Base-by-base conservation (phyloP, 1,284 basidiomycete species). In the Cryptococcus sp. region DNA sequence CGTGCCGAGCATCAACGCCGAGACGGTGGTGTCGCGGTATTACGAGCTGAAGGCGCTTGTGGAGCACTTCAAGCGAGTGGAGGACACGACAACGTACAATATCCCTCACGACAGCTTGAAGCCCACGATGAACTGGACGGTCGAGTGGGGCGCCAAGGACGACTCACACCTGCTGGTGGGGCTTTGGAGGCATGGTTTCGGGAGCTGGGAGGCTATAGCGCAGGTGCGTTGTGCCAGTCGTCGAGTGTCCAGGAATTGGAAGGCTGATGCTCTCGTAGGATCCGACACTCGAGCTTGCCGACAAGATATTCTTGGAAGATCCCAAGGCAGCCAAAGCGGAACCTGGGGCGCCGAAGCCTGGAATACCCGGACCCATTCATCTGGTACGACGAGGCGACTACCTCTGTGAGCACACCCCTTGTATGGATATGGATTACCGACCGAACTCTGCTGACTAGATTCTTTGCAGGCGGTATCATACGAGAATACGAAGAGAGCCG, bases 291-390 rank as follows among this genome's bases (percentile, higher is more conserved):
- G 85, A 86, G 3, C 82, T 99, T 18, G 83, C 86, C 3, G 91
- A 88, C 75, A 96, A 95, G 74, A 95, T 98, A 79, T 98, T 98
- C 84, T 82, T 98, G 45, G 96, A 98, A 71, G 94, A 97, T 68
- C 95, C 95, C 77, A 95, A 95, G 77, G 85, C 63, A 3, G 61
- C 60, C 46, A 75, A 74, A 47, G 50, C 50, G 50, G 70, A 73
- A 46, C 57, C 70, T 18, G 62, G 59, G 24, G 68, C 66, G 16
- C 59, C 66, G 28, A 75, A 75, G 56, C 59, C 70, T 9, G 75
- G 72, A 43, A 94, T 95, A 65, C 94, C 94, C 16, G 94, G 92
- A 65, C 91, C 93, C 20, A 95, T 99, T 59, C 96, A 99, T 77
- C 87, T 99, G 43, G 95, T 97, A 43, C 88, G 96, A 48, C 85